These are phyloP conservation scores for Cucumis sativus DNA, from an alignment of 306 rosid genomes.

Conservation along the genomic window DNA sequence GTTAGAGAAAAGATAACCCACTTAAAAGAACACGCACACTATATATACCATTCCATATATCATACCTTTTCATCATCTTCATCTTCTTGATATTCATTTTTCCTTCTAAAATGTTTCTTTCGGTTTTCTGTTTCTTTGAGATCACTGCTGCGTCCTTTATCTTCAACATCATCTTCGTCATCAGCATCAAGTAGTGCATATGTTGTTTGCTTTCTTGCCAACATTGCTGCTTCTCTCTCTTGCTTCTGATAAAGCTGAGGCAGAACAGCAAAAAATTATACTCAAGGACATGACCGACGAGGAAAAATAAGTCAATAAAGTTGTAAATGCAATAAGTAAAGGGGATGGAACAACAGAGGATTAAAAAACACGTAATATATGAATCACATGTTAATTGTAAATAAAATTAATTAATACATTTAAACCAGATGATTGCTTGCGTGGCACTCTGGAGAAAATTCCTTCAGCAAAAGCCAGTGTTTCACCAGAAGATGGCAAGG, in stretches of 20 bases:
- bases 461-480: slow-evolving; percentile 61
- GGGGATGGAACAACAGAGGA: background rate
- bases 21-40: slow-evolving; percentile 13
- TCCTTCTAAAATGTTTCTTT: slow-evolving; percentile 68
- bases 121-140: slow-evolving; percentile 27
- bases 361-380: background rate
- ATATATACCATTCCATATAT: slow-evolving; percentile 7
- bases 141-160: background rate
- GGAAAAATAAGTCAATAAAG: background rate
- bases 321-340: background rate
- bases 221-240: slow-evolving; percentile 75
- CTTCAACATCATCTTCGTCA: slow-evolving; percentile 25
- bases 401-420: slow-evolving; percentile 32
- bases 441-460: slow-evolving; percentile 58
- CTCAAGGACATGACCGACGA: background rate
- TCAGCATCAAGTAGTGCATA: slow-evolving; percentile 66
- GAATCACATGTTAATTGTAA: background rate
- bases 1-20: slow-evolving; percentile 19
- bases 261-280: background rate
- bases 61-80: slow-evolving; percentile 55
- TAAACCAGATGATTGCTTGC: slow-evolving; percentile 27
- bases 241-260: slow-evolving; percentile 65
- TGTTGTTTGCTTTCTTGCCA: slow-evolving; percentile 62
- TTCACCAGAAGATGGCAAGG: slow-evolving; percentile 36
- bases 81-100: slow-evolving; percentile 44